Evolutionary conservation across 1,139 yeast genomes (phyloP).

Genomic region (Protomyces pachydermus): DNA sequence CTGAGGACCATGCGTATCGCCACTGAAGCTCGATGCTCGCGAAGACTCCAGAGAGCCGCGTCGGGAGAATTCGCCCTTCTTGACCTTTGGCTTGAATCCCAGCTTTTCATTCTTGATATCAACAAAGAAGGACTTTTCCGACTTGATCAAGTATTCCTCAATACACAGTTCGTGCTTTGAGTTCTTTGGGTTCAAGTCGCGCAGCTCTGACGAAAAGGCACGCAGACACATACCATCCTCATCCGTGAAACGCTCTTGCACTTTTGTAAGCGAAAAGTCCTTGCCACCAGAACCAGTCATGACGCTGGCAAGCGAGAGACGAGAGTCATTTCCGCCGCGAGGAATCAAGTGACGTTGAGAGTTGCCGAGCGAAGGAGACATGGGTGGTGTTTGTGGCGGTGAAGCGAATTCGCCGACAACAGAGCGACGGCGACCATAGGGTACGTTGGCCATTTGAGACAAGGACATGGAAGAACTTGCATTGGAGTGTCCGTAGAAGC

Average conservation of each 20-base stretch:
- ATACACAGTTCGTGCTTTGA: conserved; percentile 29
- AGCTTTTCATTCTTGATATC: conserved; percentile 23
- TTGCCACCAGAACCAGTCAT: conserved; percentile 26
- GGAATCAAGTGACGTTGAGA: conserved; percentile 20
- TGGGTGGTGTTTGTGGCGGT: conserved; percentile 25
- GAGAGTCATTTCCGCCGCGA: conserved; percentile 25
- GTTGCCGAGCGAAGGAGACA: conserved; percentile 23
- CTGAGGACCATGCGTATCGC: conserved; percentile 3
- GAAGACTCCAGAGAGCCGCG: conserved; percentile 21
- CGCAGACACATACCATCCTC: conserved; percentile 28
- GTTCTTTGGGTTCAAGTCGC: conserved; percentile 26
- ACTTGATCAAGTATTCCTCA: conserved; percentile 26
- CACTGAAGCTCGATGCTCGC: conserved; percentile 26
- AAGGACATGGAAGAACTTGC: conserved; percentile 24
- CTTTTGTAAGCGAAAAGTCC: conserved; percentile 28
- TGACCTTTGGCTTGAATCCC: conserved; percentile 23
- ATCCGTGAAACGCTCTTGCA: conserved; percentile 27
- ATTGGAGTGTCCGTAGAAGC: conserved; percentile 24
- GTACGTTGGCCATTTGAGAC: conserved; percentile 21
- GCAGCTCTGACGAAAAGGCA: conserved; percentile 22
- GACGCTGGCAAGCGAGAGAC: conserved; percentile 29
- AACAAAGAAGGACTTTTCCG: conserved; percentile 27
- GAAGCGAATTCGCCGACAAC: conserved; percentile 10
- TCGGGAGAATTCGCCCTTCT: conserved; percentile 23
- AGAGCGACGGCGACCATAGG: conserved; percentile 3